Base-by-base conservation (phyloP, 805 yeast species). In the Candida adriatica region DNA sequence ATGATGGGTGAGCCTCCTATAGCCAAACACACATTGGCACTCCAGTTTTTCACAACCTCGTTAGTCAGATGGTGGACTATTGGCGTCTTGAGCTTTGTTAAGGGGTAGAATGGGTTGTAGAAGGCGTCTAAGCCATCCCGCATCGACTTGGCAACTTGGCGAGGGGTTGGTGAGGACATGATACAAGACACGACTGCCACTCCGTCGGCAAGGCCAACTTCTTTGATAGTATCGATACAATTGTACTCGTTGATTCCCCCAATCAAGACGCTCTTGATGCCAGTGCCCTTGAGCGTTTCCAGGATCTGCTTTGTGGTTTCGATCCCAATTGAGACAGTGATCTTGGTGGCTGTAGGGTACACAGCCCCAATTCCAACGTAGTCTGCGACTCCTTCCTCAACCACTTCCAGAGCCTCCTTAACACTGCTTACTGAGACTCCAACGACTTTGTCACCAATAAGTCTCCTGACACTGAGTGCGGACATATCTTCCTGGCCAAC, bases 401-500 rank as follows among this genome's bases (percentile, higher is more conserved):
- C 58, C 0, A 74, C 86, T 14, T 51, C 56, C 18, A 58, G 48
- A 1, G 74, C 67, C 49, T 86, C 94, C 5, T 63, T 64, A 0
- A 64, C 64, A 19, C 66, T 64, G 6, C 79, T 69, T 16, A 85
- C 80, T 24, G 88, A 76, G 35, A 88, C 76, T 1, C 96, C 96
- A 27, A 87, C 52, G 37, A 87, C 76, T 57, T 80, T 85, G 34
- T 73, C 67, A 0, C 96, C 95, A 9, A 86, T 55, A 19, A 85
- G 48, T 45, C 61, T 49, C 22, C 96, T 58, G 1, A 74, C 92
- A 23, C 66, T 45, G 2, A 46, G 44, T 6, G 57, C 56, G 4
- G 64, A 61, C 84, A 87, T 83, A 51, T 87, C 96, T 32, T 79
- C 87, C 54, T 87, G 96, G 1, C 96, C 96, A 14, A 87, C 84